Conservation (phyloP, 805 yeast species). For the Candida adriatica region DNA sequence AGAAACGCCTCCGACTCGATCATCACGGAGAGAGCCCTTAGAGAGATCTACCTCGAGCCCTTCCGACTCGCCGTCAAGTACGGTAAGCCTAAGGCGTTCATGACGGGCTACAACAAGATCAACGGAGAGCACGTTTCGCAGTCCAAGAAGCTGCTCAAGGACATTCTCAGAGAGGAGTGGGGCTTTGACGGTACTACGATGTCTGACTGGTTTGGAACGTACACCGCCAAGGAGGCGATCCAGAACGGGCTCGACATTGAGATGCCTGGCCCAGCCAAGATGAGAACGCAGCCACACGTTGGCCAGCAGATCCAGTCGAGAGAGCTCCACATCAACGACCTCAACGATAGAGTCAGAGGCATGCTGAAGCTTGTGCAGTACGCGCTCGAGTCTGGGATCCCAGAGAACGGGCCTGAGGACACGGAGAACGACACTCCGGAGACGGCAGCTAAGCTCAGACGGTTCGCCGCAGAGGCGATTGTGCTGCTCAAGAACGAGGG, state of each 20-base stretch:
- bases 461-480: conserved; percentile 41
- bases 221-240: conserved; percentile 37
- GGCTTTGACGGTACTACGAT: conserved; percentile 46
- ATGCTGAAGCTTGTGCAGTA: conserved; percentile 45
- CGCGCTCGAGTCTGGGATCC: conserved; percentile 32
- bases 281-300: conserved; percentile 32
- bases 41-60: conserved; percentile 58
- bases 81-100: conserved; percentile 44
- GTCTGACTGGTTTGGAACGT: conserved; percentile 62
- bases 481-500: conserved; percentile 46
- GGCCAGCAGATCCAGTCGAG: conserved; percentile 35
- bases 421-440: conserved; percentile 39
- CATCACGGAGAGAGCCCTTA: conserved; percentile 51
- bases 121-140: conserved; percentile 55
- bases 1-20: conserved; percentile 40
- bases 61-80: conserved; percentile 51
- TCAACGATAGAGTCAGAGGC: conserved; percentile 44
- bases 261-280: conserved; percentile 57
- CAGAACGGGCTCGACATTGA: conserved; percentile 55
- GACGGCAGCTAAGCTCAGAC: conserved; percentile 34
- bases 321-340: conserved; percentile 30
- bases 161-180: conserved; percentile 49
- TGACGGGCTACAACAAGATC: conserved; percentile 58
- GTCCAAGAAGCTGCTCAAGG: conserved; percentile 33
- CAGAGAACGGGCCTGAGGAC: conserved; percentile 17